Conservation (phyloP, 2,329 filamentous ascomycete genomes). For the Fusarium dlaminii region DNA sequence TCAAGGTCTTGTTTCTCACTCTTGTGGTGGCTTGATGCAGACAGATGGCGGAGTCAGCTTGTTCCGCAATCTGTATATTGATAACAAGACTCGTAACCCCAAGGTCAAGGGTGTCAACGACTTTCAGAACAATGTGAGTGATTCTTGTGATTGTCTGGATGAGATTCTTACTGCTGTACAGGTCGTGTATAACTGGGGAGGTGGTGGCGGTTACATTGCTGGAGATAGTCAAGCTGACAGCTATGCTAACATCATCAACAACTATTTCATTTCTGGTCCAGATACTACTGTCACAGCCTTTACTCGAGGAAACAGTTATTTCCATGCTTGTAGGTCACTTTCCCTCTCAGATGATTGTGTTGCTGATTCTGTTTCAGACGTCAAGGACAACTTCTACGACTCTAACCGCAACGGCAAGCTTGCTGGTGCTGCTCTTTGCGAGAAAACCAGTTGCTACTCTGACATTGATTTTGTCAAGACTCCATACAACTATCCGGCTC, state of each 20-base stretch:
- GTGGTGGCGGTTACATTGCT: constrained; percentile 63
- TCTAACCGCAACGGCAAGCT: constrained; percentile 58
- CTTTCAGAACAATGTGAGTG: constrained; percentile 55
- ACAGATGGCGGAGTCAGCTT: constrained; percentile 59
- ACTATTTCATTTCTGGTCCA: constrained; percentile 66
- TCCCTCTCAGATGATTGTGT: fast-evolving
- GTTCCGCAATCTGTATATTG: constrained; percentile 65
- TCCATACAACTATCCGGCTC: constrained; percentile 55
- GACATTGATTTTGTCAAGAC: constrained; percentile 54
- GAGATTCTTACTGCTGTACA: constrained; percentile 28
- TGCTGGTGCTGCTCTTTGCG: constrained; percentile 57
- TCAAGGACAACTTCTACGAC: constrained; percentile 63
- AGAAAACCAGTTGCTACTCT: constrained; percentile 56
- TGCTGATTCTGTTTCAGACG: constrained; percentile 45
- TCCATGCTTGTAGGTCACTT: constrained; percentile 55
- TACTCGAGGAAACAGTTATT: constrained; percentile 63
- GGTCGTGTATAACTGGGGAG: constrained; percentile 66
- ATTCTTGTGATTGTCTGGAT: neutral
- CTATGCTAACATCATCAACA: constrained; percentile 63
- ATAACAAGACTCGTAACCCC: constrained; percentile 66
- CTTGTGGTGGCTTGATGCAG: constrained; percentile 62
- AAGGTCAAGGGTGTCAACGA: constrained; percentile 67
- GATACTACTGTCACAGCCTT: constrained; percentile 60
- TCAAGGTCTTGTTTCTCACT: constrained; percentile 63
- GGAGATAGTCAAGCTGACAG: constrained; percentile 59